Base-by-base conservation (phyloP, 306 rosid species). In the Hylodesmum podocarpum region DNA sequence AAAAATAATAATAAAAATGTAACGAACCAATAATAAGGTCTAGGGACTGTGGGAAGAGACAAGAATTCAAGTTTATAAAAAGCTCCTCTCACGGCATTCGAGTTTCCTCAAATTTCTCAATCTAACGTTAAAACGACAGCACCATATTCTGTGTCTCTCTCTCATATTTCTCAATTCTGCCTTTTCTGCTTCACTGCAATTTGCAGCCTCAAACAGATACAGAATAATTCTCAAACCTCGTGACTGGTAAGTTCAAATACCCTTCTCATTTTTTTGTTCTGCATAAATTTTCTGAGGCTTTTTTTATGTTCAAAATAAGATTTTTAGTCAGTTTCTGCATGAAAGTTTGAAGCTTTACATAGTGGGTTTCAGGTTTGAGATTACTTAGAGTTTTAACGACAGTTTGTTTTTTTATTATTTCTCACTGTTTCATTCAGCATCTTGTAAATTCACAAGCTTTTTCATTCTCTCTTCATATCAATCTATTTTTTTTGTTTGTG, bases 211-310 rank as follows among this genome's bases (percentile, higher is more conserved):
- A 39, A 9, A 13, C 25, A 16, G 14, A 70, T 7, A 5, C 13
- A 36, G 18, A 7, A 19, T 4, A 11, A 19, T 22, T 65, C 24
- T 54, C 49, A 41, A 78, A 44, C 8, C 39, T 28, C 61, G 8
- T 64, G 6, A 6, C 64, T 39, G 81, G 83, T 74, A 79, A 9
- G 6, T 41, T 21, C 5, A 61, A 16, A n/a, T 25, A 44, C 63
- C n/a, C 47, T 29, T 12, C 2, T 69, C 40, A 29, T 0, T 70
- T 55, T 33, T 65, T 19, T 57, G 8, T 54, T 72, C 31, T 33
- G 15, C 41, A 4, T 46, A 4, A 49, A 19, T 69, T 27, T 69
- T 43, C 41, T 24, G 16, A 27, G 2, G 5, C n/a, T 43, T 25
- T 27, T 1, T 12, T 11, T 22, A n/a, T n/a, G n/a, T 19, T 15